phyloP scores from a whole-genome alignment of 2,329 filamentous ascomycete species.

The Teratosphaeriaceae sp. region DNA sequence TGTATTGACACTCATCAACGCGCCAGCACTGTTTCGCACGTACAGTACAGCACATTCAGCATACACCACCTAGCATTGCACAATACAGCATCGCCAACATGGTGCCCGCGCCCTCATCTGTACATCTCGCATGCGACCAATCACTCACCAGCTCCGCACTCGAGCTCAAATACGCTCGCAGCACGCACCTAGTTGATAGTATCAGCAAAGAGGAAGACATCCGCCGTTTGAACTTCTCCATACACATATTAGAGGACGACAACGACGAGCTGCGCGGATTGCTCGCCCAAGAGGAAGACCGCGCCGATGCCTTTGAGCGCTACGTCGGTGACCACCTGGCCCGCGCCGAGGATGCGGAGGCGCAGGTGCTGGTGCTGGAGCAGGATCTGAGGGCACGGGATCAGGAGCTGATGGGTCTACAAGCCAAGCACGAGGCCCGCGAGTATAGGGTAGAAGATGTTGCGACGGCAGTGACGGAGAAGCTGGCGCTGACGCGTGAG shows the following conservation, averaged over 20 bases:
- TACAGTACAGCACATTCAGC: constrained; percentile 5
- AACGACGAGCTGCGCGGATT: constrained; percentile 61
- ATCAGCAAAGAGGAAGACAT: constrained; percentile 69
- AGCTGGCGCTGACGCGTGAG: constrained; percentile 55
- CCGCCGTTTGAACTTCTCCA: constrained; percentile 61
- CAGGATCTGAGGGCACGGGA: constrained; percentile 46
- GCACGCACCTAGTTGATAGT: constrained; percentile 57
- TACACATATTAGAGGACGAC: constrained; percentile 68
- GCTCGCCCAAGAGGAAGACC: constrained; percentile 53
- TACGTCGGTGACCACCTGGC: constrained; percentile 43
- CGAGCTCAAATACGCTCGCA: constrained; percentile 64
- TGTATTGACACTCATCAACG: too few species aligned
- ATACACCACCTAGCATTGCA: constrained; percentile 10
- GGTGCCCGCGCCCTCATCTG: constrained; percentile 14
- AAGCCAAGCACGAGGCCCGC: constrained; percentile 67
- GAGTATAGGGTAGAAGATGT: constrained; percentile 62
- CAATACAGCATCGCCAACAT: constrained; percentile 17
- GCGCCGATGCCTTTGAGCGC: constrained; percentile 50
- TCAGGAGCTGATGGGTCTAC: constrained; percentile 49
- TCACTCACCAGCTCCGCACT: constrained; percentile 49
- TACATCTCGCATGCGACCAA: constrained; percentile 34
- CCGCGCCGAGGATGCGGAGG: constrained; percentile 43
- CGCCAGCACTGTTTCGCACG: too few species aligned
- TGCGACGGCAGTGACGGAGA: constrained; percentile 61
- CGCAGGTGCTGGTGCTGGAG: constrained; percentile 38